Conservation (phyloP, 2,329 filamentous ascomycete genomes). For the Ceratocystiopsis minuta region DNA sequence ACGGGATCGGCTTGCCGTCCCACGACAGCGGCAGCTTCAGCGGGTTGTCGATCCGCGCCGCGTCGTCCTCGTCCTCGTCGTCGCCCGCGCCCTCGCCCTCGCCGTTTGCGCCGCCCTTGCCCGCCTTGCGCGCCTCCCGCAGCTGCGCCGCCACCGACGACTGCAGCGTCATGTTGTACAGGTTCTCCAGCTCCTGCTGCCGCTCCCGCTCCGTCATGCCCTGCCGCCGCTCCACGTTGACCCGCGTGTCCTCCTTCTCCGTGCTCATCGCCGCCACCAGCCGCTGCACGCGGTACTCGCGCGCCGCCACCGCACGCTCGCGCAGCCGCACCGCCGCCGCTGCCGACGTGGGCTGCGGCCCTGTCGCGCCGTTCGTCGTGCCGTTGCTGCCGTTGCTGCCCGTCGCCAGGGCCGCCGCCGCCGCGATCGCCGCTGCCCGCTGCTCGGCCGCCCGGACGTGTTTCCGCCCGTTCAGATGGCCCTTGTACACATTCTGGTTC, state of each 20-base stretch:
- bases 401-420: constrained; percentile 13
- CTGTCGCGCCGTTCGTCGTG: constrained; percentile 5
- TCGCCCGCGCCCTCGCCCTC: constrained; percentile 14
- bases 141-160: constrained; percentile 12
- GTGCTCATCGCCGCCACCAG: constrained; percentile 69
- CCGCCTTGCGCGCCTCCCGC: constrained; percentile 43
- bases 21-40: constrained; percentile 89
- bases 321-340: constrained; percentile 42
- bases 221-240: constrained; percentile 90
- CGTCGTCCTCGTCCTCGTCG: constrained; percentile 41
- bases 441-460: constrained; percentile 69
- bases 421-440: constrained; percentile 22
- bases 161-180: constrained; percentile 44
- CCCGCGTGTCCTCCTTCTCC: constrained; percentile 72
- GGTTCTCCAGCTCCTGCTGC: constrained; percentile 77
- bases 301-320: constrained; percentile 76
- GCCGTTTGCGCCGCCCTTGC: constrained; percentile 44
- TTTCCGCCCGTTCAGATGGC: constrained; percentile 78
- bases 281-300: constrained; percentile 67
- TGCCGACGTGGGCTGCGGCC: constrained; percentile 8
- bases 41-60: constrained; percentile 90
- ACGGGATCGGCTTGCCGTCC: constrained; percentile 98
- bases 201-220: constrained; percentile 96
- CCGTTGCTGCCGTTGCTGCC: constrained; percentile 11
- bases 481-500: constrained; percentile 86